Evolutionary conservation across 345 rosid species (phyloP).

Genomic region (Aquilaria malaccensis): DNA sequence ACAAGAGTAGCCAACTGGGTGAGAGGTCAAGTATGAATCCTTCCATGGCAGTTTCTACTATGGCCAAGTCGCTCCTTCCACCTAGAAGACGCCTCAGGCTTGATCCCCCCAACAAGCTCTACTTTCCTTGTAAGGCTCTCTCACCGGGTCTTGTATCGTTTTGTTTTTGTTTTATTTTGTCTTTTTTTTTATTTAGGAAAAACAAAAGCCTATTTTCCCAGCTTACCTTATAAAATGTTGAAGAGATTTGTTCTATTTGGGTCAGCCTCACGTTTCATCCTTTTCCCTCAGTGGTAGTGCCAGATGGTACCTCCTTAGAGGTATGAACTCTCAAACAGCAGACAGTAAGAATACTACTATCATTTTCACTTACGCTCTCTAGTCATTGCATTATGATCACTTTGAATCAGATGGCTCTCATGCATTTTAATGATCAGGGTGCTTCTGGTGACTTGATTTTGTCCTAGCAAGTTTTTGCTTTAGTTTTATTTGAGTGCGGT

Average conservation of each 20-base stretch:
- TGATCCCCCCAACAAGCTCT: conserved; percentile 71
- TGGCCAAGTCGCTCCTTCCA: conserved; percentile 64
- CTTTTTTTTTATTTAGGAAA: conserved; percentile 4
- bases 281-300: not conserved
- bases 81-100: conserved; percentile 63
- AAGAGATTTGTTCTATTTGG: not conserved
- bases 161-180: conserved; percentile 4
- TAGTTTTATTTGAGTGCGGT: not conserved
- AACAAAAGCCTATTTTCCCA: no score
- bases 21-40: conserved; percentile 24
- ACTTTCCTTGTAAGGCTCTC: conserved; percentile 46
- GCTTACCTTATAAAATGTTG: no score
- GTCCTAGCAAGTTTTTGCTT: not conserved
- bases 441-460: no score
- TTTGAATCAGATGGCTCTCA: no score
- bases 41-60: conserved; percentile 36
- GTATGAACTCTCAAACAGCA: no score
- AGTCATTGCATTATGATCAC: no score
- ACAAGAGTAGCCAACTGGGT: conserved; percentile 25
- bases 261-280: not conserved
- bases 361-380: no score
- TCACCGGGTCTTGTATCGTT: not conserved
- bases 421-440: no score
- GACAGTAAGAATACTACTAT: no score
- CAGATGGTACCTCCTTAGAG: no score